Evolutionary conservation across 2,329 filamentous ascomycete species (phyloP), one percentile per base, ranked within the genome.

Genomic region (Talaromyces verruculosus): DNA sequence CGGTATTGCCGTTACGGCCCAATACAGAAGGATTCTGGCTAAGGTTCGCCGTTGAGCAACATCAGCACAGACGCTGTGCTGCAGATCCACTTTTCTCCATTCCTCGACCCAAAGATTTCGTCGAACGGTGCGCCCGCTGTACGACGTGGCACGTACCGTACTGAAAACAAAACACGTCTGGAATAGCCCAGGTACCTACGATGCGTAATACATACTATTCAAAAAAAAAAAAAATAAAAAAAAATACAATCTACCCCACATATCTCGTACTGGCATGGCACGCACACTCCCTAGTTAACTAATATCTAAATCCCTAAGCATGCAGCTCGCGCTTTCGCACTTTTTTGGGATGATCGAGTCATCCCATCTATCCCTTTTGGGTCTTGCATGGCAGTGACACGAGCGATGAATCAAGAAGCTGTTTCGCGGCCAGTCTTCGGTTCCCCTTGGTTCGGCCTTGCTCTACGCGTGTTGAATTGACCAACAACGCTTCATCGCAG

Each of bases 41-140:
- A 57, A 43, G 37, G 61, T 58, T 64, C 62, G 62, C 62, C 62
- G 62, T 64, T 64, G 39, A 64, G 28, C 41, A 37, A 28, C 35
- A 45, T 55, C 45, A 63, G 61, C 61, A 63, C 49, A 35, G 49
- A 47, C 61, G 30, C n/a, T 30, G 19, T 28, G 35, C 53, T 58
- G 47, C 47, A 30, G 49, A 41, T 59, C 57, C 39, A 45, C 22
- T 60, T 30, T 22, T 28, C 37, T 30, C 57, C 57, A 60, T 45
- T 60, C 57, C 53, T 37, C 53, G 51, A 37, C 51, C 39, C 37
- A 43, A 60, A 11, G 39, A 45, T 43, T 59, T 39, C 35, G 55
- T 55, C 8, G 53, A 58, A 22, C 51, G 33, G 53, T 59, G 35
- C 33, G 55, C 30, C 6, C 11, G 15, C n/a, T 58, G 41, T 33